phyloP scores from a whole-genome alignment of 306 rosid species.

The Albizia julibrissin region DNA sequence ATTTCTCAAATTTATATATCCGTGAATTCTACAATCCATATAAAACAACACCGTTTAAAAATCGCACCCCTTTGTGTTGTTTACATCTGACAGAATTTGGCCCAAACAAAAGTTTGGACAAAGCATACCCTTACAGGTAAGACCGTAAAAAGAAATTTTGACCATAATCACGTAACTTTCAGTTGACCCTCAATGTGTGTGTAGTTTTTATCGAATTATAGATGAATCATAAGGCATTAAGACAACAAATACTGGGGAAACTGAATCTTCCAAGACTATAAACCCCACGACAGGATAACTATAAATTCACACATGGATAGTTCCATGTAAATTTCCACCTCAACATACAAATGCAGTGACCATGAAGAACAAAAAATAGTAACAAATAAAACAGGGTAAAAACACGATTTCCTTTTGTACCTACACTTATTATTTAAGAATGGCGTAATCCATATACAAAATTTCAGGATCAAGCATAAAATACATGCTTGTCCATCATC shows the following conservation, averaged over 20 bases:
- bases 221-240: neutral
- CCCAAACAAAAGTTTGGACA: neutral
- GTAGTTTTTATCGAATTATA: neutral
- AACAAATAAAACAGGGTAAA: neutral
- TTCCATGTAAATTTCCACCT: too few species aligned
- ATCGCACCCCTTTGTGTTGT: neutral
- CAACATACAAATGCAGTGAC: neutral
- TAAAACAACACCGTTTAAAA: neutral
- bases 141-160: neutral
- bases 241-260: neutral
- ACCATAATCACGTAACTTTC: neutral
- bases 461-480: slow-evolving; percentile 35
- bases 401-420: neutral
- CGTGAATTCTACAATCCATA: neutral
- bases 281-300: too few species aligned
- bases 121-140: neutral
- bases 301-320: too few species aligned
- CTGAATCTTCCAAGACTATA: neutral
- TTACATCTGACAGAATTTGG: neutral
- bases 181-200: neutral
- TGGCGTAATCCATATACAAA: slow-evolving; percentile 30
- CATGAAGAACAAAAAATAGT: neutral
- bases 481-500: slow-evolving; percentile 26
- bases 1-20: too few species aligned
- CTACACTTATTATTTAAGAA: neutral